A percentile compares a stretch with the other conserved stretches of the same genome.
Evolutionary conservation across 192 early-diverging fungal genomes (phyloP).

Genomic region (Coemansia asiatica): DNA sequence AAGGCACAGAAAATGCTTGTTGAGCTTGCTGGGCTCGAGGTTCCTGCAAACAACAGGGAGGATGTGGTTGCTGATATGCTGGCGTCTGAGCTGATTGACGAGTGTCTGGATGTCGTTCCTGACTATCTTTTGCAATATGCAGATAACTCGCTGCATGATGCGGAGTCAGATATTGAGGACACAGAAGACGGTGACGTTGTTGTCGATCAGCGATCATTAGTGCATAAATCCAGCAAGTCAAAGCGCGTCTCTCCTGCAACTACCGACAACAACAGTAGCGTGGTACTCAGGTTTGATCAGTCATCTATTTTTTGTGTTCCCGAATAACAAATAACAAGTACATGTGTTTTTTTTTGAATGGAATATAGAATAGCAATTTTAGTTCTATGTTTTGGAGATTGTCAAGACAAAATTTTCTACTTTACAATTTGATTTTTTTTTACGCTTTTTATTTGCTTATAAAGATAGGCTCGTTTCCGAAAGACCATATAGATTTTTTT

Average conservation of each 20-base stretch:
- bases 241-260: neutral
- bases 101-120: slow-evolving; percentile 18
- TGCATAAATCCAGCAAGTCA: too few species aligned
- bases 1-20: slow-evolving; percentile 8
- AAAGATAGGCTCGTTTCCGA: neutral
- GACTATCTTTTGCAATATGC: slow-evolving; percentile 4
- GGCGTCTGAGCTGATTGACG: slow-evolving; percentile 19
- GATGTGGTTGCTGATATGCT: slow-evolving; percentile 1
- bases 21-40: slow-evolving; percentile 12
- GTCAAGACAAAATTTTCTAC: too few species aligned
- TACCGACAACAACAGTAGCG: neutral
- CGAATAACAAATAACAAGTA: too few species aligned
- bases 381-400: too few species aligned
- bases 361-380: too few species aligned
- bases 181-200: slow-evolving; percentile 13
- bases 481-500: neutral
- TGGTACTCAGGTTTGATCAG: slow-evolving; percentile 17
- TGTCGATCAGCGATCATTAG: too few species aligned
- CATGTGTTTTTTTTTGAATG: too few species aligned
- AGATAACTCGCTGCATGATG: neutral
- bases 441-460: slow-evolving; percentile 9
- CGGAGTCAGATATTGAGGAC: slow-evolving; percentile 43
- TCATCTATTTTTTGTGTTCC: slow-evolving; percentile 12
- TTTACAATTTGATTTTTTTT: neutral
- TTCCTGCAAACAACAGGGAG: neutral